Conservation (phyloP, 495 filamentous ascomycete genomes). For the Lepraria neglecta region DNA sequence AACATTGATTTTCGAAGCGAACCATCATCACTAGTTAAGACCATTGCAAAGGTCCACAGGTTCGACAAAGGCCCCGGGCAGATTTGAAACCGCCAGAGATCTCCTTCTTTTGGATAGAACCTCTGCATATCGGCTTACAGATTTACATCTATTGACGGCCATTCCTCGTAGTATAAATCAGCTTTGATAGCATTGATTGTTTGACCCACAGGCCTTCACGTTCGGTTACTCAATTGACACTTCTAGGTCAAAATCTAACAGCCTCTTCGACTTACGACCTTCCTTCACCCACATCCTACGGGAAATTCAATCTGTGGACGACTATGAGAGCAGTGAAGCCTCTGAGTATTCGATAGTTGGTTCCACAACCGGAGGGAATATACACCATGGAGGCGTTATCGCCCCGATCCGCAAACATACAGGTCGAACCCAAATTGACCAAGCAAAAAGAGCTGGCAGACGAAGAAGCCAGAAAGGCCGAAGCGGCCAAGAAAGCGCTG, state of each 20-base stretch:
- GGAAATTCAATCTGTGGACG: neutral
- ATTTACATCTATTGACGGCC: neutral
- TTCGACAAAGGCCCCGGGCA: neutral
- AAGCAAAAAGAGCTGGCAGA: constrained; percentile 46
- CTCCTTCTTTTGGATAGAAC: neutral
- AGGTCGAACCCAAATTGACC: constrained; percentile 39
- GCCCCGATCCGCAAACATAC: constrained; percentile 61
- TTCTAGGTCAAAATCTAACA: neutral
- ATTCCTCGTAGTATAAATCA: neutral
- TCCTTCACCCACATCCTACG: too few relatives aligned
- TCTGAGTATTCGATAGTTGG: neutral
- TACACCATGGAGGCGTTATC: constrained; percentile 60
- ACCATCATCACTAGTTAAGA: neutral
- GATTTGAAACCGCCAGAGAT: neutral
- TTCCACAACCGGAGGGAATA: neutral
- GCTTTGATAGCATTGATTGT: too few relatives aligned
- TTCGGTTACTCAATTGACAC: neutral
- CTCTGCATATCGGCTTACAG: neutral
- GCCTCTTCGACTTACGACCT: too few relatives aligned
- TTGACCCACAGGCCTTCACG: neutral
- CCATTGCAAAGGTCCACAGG: neutral
- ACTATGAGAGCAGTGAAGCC: constrained; percentile 3
- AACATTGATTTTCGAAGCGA: neutral
- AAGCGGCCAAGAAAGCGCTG: constrained; percentile 43
- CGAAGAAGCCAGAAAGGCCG: constrained; percentile 39